These are phyloP conservation scores for Trichoderma cornu-damae DNA, from an alignment of 2,329 filamentous ascomycete species.

Conservation along the genomic window DNA sequence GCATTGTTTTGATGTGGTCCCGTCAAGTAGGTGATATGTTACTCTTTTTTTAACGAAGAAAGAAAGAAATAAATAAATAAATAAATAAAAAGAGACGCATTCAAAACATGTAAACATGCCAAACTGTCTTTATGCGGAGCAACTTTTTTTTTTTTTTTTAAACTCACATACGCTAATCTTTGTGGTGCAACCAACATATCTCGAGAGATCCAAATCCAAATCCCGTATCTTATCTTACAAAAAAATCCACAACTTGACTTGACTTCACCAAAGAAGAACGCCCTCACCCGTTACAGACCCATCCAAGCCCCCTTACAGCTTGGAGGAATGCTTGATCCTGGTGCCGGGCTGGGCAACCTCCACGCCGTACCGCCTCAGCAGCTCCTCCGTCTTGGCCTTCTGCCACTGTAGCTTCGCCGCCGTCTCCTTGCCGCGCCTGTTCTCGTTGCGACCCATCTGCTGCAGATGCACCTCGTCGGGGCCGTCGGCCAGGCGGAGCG, in stretches of 20 bases:
- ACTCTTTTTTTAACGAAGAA: no score
- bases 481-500: conserved; percentile 81
- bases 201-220: background rate
- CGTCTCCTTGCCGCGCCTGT: conserved; percentile 59
- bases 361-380: conserved; percentile 57
- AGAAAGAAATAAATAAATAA: background rate
- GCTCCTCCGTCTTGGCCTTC: conserved; percentile 57
- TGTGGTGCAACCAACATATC: background rate
- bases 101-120: background rate
- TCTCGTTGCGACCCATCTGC: conserved; percentile 77
- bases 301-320: conserved; percentile 36
- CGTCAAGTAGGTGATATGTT: no score
- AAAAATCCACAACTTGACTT: background rate
- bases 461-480: conserved; percentile 92
- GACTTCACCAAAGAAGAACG: background rate
- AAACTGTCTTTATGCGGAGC: background rate
- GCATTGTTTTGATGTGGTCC: no score
- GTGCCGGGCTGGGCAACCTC: conserved; percentile 46
- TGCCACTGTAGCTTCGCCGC: conserved; percentile 60
- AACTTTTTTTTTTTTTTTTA: background rate
- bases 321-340: conserved; percentile 45
- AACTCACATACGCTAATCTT: background rate
- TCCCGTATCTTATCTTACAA: conserved; percentile 4
- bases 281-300: no score
- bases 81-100: background rate